Base-by-base conservation (phyloP, 75 land plant species). In the Cupressus sempervirens region DNA sequence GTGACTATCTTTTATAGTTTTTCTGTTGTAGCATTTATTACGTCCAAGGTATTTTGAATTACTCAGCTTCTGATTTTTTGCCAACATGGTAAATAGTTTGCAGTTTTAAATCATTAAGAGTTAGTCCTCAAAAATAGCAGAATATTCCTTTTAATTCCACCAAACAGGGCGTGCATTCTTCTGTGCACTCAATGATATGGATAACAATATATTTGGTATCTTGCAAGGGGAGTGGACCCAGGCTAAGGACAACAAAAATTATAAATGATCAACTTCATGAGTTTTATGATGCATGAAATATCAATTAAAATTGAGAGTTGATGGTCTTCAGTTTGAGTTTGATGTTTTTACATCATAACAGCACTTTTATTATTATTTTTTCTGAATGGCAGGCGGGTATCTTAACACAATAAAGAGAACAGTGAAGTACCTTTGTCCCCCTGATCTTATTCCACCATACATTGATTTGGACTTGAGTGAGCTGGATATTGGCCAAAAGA, bases 381-480 rank as follows among this genome's bases (percentile, higher is more conserved):
- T 70, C n/a, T n/a, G 81, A 79, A 13, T 43, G 58, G 50, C 91
- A 96, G 98, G 99, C n/a, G 91, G 91, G 26, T 91, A 89, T 67
- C 84, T 97, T 70, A 92, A 96, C 86, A 92, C 93, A 70, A 92
- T 96, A 35, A 92, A 84, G 86, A 91, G 95, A 83, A 92, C 96
- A 11, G 96, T 94, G 15, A 88, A 89, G 83, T 96, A 73, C 76
- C 86, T 90, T 73, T 94, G 96, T 81, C 98, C 99, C 1, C 91
- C 96, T 43, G 98, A 97, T 84, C 88, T 93, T 35, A 86, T 97
- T 35, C 99, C 99, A 38, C 93, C 96, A 0, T 96, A 90, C 85
- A 92, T 97, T 53, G 99, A 97, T 76, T 98, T 97, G 40, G 98
- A 97, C 86, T 83, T 97, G 46, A 96, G 96, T 80, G 93, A 93